Percentiles rank a stretch among this genome's conserved stretches.
phyloP scores from a whole-genome alignment of 768 basidiomycete species.

The Dendrothele bispora region DNA sequence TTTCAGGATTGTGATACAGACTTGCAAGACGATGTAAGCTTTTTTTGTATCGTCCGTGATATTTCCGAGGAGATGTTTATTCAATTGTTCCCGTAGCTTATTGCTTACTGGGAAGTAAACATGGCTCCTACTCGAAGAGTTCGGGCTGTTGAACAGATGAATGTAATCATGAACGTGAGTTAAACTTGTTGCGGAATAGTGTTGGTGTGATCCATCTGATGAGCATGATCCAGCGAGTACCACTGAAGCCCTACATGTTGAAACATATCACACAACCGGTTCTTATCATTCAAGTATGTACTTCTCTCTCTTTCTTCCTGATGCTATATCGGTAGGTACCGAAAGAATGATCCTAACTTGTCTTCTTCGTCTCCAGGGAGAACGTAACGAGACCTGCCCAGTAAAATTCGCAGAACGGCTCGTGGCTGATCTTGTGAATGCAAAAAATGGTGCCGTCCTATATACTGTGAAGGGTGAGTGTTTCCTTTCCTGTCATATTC shows the following conservation, averaged over 20 bases:
- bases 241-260: slow-evolving; percentile 46
- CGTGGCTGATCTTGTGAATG: slow-evolving; percentile 47
- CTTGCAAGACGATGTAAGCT: slow-evolving; percentile 63
- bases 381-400: slow-evolving; percentile 54
- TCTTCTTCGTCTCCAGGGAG: slow-evolving; percentile 49
- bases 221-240: slow-evolving; percentile 48
- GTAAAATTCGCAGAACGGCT: slow-evolving; percentile 57
- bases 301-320: not conserved
- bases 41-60: not conserved
- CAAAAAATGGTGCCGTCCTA: slow-evolving; percentile 47
- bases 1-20: slow-evolving; percentile 52
- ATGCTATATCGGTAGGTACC: not conserved
- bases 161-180: slow-evolving; percentile 62
- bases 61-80: not conserved
- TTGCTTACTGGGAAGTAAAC: slow-evolving; percentile 60
- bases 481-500: not conserved
- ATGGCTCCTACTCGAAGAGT: slow-evolving; percentile 56
- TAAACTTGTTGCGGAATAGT: not conserved
- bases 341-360: slow-evolving; percentile 3
- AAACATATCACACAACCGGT: slow-evolving; percentile 61
- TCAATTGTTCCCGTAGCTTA: slow-evolving; percentile 41
- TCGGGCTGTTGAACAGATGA: slow-evolving; percentile 51
- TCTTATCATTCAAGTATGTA: slow-evolving; percentile 64
- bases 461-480: slow-evolving; percentile 63
- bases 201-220: not conserved